Percentiles rank a stretch among this genome's conserved stretches.
Conservation (phyloP, 345 rosid species). For the Stellera chamaejasme region DNA sequence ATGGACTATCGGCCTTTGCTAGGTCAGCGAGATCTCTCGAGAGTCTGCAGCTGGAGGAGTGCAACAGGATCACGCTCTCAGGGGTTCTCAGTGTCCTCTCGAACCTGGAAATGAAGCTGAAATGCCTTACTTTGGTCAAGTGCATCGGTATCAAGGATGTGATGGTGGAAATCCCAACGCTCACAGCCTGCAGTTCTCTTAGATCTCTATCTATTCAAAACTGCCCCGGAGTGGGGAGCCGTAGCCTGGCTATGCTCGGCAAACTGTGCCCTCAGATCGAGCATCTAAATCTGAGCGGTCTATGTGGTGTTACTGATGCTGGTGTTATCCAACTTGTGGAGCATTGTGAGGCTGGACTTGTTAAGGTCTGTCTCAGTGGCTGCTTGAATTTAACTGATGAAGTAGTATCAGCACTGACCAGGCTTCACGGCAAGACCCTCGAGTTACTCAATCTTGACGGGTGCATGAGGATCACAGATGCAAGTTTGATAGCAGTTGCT, state of each 20-base stretch:
- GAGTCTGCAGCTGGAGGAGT: slow-evolving; percentile 59
- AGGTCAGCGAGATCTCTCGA: slow-evolving; percentile 54
- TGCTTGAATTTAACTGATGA: slow-evolving; percentile 55
- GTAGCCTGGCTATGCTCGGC: slow-evolving; percentile 43
- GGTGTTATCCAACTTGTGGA: slow-evolving; percentile 49
- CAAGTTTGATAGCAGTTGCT: slow-evolving; percentile 49
- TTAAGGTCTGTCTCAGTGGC: slow-evolving; percentile 48
- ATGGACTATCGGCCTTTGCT: slow-evolving; percentile 45
- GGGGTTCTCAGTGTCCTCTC: slow-evolving; percentile 44
- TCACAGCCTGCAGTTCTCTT: slow-evolving; percentile 38
- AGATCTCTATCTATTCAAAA: slow-evolving; percentile 42
- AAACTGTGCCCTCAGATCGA: slow-evolving; percentile 65
- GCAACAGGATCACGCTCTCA: slow-evolving; percentile 38
- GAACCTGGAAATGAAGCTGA: slow-evolving; percentile 41
- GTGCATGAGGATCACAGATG: slow-evolving; percentile 60
- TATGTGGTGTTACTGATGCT: slow-evolving; percentile 46
- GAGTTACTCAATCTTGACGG: slow-evolving; percentile 54
- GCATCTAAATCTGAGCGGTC: slow-evolving; percentile 48
- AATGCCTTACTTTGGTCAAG: slow-evolving; percentile 41
- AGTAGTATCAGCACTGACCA: slow-evolving; percentile 32
- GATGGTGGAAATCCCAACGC: slow-evolving; percentile 11
- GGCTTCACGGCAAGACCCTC: slow-evolving; percentile 52
- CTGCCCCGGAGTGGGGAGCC: slow-evolving; percentile 66
- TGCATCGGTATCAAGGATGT: slow-evolving; percentile 63
- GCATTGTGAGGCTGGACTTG: slow-evolving; percentile 46